Conservation (phyloP, 1,284 basidiomycete genomes). For the Inonotus obliquus region DNA sequence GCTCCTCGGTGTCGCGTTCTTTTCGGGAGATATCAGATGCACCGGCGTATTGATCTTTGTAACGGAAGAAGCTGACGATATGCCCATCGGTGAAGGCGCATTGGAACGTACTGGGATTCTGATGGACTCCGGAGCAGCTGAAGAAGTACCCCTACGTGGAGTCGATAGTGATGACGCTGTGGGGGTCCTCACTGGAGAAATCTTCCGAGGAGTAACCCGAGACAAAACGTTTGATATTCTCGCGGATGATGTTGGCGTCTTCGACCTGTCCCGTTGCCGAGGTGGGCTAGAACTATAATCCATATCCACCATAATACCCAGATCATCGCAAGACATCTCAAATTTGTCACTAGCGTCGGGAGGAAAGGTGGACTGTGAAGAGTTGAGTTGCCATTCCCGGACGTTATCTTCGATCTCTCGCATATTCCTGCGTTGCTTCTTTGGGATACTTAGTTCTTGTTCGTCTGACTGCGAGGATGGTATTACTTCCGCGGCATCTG, state of each 20-base stretch:
- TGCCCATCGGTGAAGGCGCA: not conserved
- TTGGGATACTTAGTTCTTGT: conserved; percentile 41
- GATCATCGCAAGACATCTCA: conserved; percentile 6
- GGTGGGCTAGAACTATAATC: conserved; percentile 6
- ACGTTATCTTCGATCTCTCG: conserved; percentile 36
- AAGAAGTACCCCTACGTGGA: not conserved
- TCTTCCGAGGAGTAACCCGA: not conserved
- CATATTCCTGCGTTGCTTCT: conserved; percentile 25
- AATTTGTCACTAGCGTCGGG: not conserved
- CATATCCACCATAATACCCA: conserved; percentile 19
- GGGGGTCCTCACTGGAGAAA: not conserved
- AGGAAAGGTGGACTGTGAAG: conserved; percentile 17
- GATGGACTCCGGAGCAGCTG: not conserved
- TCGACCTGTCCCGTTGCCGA: conserved; percentile 16
- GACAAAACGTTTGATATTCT: not conserved
- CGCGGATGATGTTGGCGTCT: not conserved
- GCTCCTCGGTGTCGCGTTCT: not conserved
- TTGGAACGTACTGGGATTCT: not conserved
- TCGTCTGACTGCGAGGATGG: conserved; percentile 72
- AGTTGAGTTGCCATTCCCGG: conserved; percentile 37
- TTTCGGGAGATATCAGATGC: not conserved
- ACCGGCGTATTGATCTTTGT: conserved; percentile 7
- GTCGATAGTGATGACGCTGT: not conserved
- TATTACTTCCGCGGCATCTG: conserved; percentile 25
- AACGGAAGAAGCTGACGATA: conserved; percentile 10